Base-by-base conservation (phyloP, 768 basidiomycete species). In the Trametes gibbosa region DNA sequence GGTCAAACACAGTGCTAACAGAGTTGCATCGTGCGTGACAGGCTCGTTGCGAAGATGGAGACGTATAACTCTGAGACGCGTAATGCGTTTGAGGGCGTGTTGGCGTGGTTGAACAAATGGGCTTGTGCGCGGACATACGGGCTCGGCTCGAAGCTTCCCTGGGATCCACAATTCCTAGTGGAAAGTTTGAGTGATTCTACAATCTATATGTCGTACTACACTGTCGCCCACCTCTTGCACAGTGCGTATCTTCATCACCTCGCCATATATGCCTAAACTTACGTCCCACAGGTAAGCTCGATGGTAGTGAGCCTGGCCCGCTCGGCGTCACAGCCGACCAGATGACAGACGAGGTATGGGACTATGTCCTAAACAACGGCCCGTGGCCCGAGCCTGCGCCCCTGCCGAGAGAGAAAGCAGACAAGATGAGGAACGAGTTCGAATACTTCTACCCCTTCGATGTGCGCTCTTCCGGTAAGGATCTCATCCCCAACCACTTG, bases 81-180 rank as follows among this genome's bases (percentile, higher is more conserved):
- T 29, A 86, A 99, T 74, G 84, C 81, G 2, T 98, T 98, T 69
- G 92, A 97, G 73, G 87, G 85, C 63, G 92, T 91, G 7, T 77
- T 99, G 69, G 89, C 84, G 50, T 99, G 97, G 97, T 77, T 99
- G 75, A 94, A 94, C 68, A 84, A 99, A 73, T 99, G 97, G 97
- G 97, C 97, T 2, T 99, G 97, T 72, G 96, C 97, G n/a, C 84
- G 97, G 39, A 93, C 92, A 5, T 98, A 95, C 71, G 97, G 97
- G 54, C 79, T 99, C 66, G 97, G 97, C 19, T 94, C 95, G 2
- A 89, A 90, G 68, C 77, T 99, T 58, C 97, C 97, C 2, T 99
- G 96, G 95, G 97, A 98, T 70, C 89, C 89, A 17, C 86, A 92
- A 52, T 98, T 95, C 82, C 80, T 98, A 70, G 95, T 99, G 45